phyloP scores from a whole-genome alignment of 495 filamentous ascomycete genomes.

The Penicillium parvum region DNA sequence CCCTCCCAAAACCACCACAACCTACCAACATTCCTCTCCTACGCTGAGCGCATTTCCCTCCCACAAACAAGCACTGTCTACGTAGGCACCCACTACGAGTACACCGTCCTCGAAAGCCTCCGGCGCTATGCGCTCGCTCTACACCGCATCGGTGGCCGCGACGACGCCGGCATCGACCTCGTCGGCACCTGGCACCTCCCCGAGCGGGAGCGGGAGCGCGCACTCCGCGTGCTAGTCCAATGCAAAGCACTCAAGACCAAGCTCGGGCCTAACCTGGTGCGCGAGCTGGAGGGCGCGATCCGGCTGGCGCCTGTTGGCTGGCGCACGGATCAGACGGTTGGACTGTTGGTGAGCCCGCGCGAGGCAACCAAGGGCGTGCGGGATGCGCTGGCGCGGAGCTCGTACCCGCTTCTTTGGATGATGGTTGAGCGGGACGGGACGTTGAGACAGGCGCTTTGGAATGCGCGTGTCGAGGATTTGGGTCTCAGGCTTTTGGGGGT shows the following conservation, averaged over 20 bases:
- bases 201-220: conserved; percentile 28
- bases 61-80: conserved; percentile 37
- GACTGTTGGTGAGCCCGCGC: conserved; percentile 54
- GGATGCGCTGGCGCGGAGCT: conserved; percentile 62
- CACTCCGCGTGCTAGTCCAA: conserved; percentile 67
- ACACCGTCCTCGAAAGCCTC: conserved; percentile 65
- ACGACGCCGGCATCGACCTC: conserved; percentile 81
- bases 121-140: conserved; percentile 60
- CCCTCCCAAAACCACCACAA: conserved; percentile 56
- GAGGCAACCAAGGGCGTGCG: conserved; percentile 56
- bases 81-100: conserved; percentile 60
- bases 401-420: conserved; percentile 61
- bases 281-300: conserved; percentile 84
- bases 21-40: conserved; percentile 65
- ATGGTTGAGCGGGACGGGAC: conserved; percentile 40
- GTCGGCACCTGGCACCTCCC: conserved; percentile 74
- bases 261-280: conserved; percentile 60
- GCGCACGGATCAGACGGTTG: conserved; percentile 56
- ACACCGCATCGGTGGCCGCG: conserved; percentile 64
- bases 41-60: conserved; percentile 52
- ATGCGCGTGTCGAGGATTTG: conserved; percentile 51
- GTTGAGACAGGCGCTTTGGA: conserved; percentile 40
- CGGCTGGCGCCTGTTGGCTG: conserved; percentile 64
- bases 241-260: conserved; percentile 67
- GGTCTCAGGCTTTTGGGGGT: conserved; percentile 64